A percentile compares a stretch with the other conserved stretches of the same genome.
phyloP scores from a whole-genome alignment of 352 stramenopile genomes.

The Pythium volutum region DNA sequence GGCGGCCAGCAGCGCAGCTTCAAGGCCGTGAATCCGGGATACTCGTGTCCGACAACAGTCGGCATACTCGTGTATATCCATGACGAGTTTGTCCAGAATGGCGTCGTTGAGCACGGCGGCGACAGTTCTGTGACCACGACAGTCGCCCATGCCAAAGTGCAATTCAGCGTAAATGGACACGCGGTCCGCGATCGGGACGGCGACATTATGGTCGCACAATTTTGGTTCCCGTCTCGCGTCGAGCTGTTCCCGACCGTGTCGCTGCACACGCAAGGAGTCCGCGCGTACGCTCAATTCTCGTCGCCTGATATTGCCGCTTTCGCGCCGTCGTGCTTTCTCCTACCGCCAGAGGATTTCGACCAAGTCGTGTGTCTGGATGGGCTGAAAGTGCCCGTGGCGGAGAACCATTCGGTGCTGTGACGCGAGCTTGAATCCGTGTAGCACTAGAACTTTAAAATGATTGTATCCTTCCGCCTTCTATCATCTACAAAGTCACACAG shows the following conservation, averaged over 20 bases:
- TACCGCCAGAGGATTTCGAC: constrained; percentile 26
- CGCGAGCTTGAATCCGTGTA: background rate
- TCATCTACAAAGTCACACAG: background rate
- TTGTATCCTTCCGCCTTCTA: background rate
- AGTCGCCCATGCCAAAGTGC: constrained; percentile 42
- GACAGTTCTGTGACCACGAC: background rate
- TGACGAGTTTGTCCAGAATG: constrained; percentile 28
- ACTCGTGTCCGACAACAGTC: constrained; percentile 63
- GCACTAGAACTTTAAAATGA: background rate
- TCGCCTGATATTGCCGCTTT: constrained; percentile 56
- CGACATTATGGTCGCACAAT: constrained; percentile 52
- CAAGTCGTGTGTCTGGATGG: constrained; percentile 80
- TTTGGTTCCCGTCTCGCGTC: constrained; percentile 52
- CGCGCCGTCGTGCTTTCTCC: constrained; percentile 50
- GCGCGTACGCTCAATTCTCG: constrained; percentile 79
- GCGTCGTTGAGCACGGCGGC: constrained; percentile 12
- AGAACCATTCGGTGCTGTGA: background rate
- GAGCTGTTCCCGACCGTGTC: constrained; percentile 85
- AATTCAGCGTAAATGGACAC: constrained; percentile 70
- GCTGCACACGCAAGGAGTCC: constrained; percentile 77
- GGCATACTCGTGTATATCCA: constrained; percentile 68
- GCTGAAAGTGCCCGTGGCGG: constrained; percentile 27
- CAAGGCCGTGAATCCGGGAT: constrained; percentile 50
- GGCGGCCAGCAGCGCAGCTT: constrained; percentile 56
- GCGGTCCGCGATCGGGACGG: constrained; percentile 55